Conservation (phyloP, 257 asterid species). For the Fraxinus pennsylvanica region DNA sequence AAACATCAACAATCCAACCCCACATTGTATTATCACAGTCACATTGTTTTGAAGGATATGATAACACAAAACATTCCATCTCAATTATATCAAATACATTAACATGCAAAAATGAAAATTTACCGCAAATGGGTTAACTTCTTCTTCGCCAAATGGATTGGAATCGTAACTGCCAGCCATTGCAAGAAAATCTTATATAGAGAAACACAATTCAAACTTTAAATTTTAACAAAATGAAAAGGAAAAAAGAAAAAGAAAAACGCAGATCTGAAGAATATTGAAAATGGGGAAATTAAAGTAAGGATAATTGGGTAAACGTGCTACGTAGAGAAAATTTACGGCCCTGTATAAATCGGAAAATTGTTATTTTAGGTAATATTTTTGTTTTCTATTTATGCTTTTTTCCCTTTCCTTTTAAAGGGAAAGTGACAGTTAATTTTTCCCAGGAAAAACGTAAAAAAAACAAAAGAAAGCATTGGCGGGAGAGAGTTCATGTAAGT, state of each 20-base stretch:
- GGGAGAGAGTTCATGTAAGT: neutral
- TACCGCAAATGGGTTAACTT: constrained; percentile 27
- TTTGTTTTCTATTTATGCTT: neutral
- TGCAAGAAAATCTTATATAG: neutral
- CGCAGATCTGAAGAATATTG: neutral
- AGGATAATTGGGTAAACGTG: neutral
- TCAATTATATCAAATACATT: neutral
- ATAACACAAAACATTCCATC: constrained; percentile 1
- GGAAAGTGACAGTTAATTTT: neutral
- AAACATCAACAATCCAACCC: constrained; percentile 11
- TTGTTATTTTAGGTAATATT: neutral
- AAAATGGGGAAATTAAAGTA: neutral
- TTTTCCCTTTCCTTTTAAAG: neutral
- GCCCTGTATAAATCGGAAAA: neutral
- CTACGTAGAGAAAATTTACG: neutral
- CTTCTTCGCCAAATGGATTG: constrained; percentile 30
- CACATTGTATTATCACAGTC: constrained; percentile 20
- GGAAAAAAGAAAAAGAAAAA: neutral
- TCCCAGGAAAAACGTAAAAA: neutral
- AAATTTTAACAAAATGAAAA: neutral
- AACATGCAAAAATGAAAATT: neutral
- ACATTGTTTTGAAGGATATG: neutral
- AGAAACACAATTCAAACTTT: neutral
- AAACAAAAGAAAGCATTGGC: neutral
- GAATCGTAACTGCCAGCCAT: constrained; percentile 25